phyloP scores from a whole-genome alignment of 352 stramenopile species.

The Salisapilia sapeloensis region DNA sequence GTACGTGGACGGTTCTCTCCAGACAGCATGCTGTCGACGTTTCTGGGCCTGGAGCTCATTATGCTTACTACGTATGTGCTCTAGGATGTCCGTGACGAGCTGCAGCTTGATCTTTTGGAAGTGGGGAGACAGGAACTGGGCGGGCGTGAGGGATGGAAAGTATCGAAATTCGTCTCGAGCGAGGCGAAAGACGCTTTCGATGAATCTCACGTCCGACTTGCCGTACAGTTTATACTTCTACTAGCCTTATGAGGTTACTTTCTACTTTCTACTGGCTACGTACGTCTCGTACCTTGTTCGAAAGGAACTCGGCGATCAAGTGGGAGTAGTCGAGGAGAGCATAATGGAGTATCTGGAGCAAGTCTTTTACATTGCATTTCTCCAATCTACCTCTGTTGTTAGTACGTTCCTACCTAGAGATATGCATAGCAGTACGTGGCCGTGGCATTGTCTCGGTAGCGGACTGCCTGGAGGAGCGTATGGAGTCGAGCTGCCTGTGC shows the following conservation, averaged over 20 bases:
- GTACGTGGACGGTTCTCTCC: slow-evolving; percentile 18
- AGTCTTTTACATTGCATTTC: slow-evolving; percentile 16
- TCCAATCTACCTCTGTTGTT: too few species aligned
- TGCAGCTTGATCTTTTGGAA: slow-evolving; percentile 40
- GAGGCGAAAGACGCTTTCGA: slow-evolving; percentile 54
- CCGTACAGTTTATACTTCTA: slow-evolving; percentile 55
- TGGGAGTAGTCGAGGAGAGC: slow-evolving; percentile 58
- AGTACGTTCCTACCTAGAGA: too few species aligned
- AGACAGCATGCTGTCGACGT: slow-evolving; percentile 31
- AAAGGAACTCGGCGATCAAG: slow-evolving; percentile 31
- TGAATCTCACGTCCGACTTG: slow-evolving; percentile 62
- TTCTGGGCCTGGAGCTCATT: slow-evolving; percentile 17
- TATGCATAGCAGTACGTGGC: too few species aligned
- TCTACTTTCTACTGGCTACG: neutral
- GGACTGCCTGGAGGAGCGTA: too few species aligned
- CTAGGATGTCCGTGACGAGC: slow-evolving; percentile 31
- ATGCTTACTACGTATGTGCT: slow-evolving; percentile 25
- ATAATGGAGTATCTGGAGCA: slow-evolving; percentile 55
- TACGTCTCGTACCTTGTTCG: slow-evolving; percentile 10
- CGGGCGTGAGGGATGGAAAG: slow-evolving; percentile 37
- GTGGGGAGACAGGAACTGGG: slow-evolving; percentile 45
- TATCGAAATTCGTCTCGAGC: slow-evolving; percentile 55
- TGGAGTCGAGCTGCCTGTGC: too few species aligned
- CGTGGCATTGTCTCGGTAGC: too few species aligned
- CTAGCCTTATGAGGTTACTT: neutral